phyloP scores from a whole-genome alignment of 495 filamentous ascomycete species.

The Aspergillus ellipticus region DNA sequence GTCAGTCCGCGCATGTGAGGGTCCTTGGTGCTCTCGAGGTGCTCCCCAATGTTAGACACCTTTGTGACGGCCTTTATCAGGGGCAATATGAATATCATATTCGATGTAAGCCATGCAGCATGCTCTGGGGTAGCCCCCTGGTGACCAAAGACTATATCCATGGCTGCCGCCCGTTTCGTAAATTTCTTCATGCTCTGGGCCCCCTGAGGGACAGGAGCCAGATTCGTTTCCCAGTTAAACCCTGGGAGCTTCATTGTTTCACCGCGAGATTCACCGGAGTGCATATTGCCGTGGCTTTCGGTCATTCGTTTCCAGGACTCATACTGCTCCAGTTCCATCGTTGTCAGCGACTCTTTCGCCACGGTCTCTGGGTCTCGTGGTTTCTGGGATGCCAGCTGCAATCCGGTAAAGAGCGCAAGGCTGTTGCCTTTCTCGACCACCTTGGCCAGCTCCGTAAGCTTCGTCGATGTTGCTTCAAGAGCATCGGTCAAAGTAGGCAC shows the following conservation, averaged over 20 bases:
- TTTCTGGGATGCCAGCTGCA: conserved; percentile 6
- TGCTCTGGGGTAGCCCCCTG: conserved; percentile 24
- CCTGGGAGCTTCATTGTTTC: conserved; percentile 4
- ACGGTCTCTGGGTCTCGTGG: conserved; percentile 13
- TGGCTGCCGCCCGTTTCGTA: conserved; percentile 24
- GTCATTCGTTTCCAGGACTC: conserved; percentile 20
- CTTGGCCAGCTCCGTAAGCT: conserved; percentile 20
- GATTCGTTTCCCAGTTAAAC: conserved; percentile 23
- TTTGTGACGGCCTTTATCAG: conserved; percentile 26
- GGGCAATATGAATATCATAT: conserved; percentile 13
- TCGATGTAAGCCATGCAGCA: conserved; percentile 25
- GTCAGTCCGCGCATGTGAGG: conserved; percentile 10
- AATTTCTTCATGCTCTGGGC: conserved; percentile 20
- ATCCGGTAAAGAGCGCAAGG: conserved; percentile 19
- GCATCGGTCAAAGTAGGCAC: conserved; percentile 20
- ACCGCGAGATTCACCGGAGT: not conserved
- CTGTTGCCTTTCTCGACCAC: conserved; percentile 17
- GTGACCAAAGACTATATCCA: conserved; percentile 26
- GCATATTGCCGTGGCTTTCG: not conserved
- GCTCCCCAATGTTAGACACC: conserved; percentile 12
- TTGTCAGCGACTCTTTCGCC: conserved; percentile 21
- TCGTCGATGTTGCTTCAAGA: conserved; percentile 21
- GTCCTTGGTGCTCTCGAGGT: conserved; percentile 7
- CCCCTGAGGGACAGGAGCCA: conserved; percentile 10
- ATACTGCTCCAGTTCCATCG: conserved; percentile 16